Conservation (phyloP, 768 basidiomycete genomes). For the Russula brevipes region DNA sequence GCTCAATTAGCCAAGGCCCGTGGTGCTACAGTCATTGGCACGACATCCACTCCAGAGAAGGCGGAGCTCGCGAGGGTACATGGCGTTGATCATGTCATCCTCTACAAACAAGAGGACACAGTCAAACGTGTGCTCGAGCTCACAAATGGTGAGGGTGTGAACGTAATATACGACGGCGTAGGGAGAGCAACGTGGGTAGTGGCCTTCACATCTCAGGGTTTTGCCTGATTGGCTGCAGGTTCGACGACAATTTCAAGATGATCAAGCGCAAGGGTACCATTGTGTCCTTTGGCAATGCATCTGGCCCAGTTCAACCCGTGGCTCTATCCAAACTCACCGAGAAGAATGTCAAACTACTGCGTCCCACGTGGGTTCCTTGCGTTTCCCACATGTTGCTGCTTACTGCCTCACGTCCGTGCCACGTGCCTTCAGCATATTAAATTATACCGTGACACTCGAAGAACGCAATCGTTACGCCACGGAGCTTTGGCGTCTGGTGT, state of each 20-base stretch:
- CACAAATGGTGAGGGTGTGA: slow-evolving; percentile 74
- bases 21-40: slow-evolving; percentile 90
- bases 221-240: slow-evolving; percentile 39
- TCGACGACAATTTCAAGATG: slow-evolving; percentile 77
- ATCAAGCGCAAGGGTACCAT: slow-evolving; percentile 84
- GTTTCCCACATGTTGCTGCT: not conserved
- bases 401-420: not conserved
- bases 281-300: slow-evolving; percentile 89
- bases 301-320: slow-evolving; percentile 76
- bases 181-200: slow-evolving; percentile 79
- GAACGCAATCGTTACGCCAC: slow-evolving; percentile 64
- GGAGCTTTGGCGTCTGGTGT: slow-evolving; percentile 59
- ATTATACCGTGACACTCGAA: slow-evolving; percentile 68
- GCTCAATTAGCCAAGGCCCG: slow-evolving; percentile 62
- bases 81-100: slow-evolving; percentile 84
- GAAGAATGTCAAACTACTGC: slow-evolving; percentile 76
- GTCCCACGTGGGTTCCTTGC: slow-evolving; percentile 57
- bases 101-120: slow-evolving; percentile 72
- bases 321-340: slow-evolving; percentile 63
- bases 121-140: slow-evolving; percentile 68
- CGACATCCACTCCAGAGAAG: slow-evolving; percentile 82
- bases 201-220: not conserved
- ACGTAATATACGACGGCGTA: slow-evolving; percentile 93
- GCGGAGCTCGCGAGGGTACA: slow-evolving; percentile 69
- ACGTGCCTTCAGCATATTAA: slow-evolving; percentile 47